phyloP scores from a whole-genome alignment of 2,329 filamentous ascomycete genomes.

The Lasiodiplodia gonubiensis region DNA sequence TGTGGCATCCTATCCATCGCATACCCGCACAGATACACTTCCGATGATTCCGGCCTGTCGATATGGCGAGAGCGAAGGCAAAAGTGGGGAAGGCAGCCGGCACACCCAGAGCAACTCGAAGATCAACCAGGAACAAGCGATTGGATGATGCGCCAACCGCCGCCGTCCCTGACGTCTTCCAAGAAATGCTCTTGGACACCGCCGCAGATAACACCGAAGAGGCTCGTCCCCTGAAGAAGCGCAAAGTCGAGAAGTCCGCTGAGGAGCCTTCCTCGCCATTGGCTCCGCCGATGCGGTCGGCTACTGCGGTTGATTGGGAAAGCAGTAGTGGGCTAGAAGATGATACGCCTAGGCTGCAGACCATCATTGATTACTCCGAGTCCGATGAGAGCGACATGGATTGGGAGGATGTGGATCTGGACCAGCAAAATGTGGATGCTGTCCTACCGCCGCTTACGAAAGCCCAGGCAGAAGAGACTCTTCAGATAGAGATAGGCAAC shows the following conservation, averaged over 20 bases:
- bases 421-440: conserved; percentile 34
- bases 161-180: conserved; percentile 51
- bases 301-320: conserved; percentile 29
- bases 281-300: neutral
- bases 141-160: conserved; percentile 29
- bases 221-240: conserved; percentile 45
- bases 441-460: conserved; percentile 32
- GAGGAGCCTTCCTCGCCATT: neutral
- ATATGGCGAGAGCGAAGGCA: conserved; percentile 24
- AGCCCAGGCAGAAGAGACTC: conserved; percentile 47
- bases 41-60: neutral
- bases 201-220: conserved; percentile 41
- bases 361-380: conserved; percentile 54
- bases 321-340: conserved; percentile 33
- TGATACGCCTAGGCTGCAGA: conserved; percentile 43
- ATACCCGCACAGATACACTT: neutral
- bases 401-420: conserved; percentile 64
- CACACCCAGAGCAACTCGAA: neutral
- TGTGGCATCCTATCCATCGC: too few species aligned
- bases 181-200: conserved; percentile 53
- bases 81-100: neutral
- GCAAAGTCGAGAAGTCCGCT: conserved; percentile 28
- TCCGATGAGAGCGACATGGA: conserved; percentile 61
- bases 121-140: conserved; percentile 12
- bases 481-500: conserved; percentile 44